Evolutionary conservation across 1,284 basidiomycete species (phyloP).

Genomic region (Rhizoctonia solani): DNA sequence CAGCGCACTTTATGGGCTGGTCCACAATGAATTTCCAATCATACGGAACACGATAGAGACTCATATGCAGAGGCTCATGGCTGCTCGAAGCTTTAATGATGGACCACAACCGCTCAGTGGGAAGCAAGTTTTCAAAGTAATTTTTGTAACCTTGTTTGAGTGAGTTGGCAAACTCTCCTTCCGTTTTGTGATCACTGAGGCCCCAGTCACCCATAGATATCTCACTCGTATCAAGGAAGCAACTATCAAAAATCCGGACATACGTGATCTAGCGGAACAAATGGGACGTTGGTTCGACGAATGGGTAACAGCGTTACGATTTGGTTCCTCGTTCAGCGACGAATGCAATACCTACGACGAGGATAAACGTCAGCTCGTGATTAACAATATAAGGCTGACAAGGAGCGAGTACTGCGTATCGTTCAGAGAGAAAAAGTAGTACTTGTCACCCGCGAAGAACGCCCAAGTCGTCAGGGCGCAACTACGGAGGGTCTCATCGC

Average conservation of each 20-base stretch:
- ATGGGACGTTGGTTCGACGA: slow-evolving; percentile 52
- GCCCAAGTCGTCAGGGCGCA: slow-evolving; percentile 4
- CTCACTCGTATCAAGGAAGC: slow-evolving; percentile 64
- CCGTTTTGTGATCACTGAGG: not conserved
- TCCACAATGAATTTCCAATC: slow-evolving; percentile 58
- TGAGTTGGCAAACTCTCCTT: slow-evolving; percentile 44
- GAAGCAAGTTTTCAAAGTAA: slow-evolving; percentile 53
- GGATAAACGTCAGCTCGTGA: slow-evolving; percentile 47
- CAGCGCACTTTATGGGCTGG: slow-evolving; percentile 58
- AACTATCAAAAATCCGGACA: slow-evolving; percentile 52
- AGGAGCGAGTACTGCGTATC: slow-evolving; percentile 54
- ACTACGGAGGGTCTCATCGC: slow-evolving; percentile 40
- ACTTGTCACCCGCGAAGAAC: not conserved
- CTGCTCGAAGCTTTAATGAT: slow-evolving; percentile 51
- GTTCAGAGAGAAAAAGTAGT: slow-evolving; percentile 49
- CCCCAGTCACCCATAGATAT: slow-evolving; percentile 51
- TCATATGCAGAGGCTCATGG: slow-evolving; percentile 53
- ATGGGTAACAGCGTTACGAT: slow-evolving; percentile 53
- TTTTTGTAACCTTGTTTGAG: slow-evolving; percentile 59
- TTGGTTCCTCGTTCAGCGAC: slow-evolving; percentile 49
- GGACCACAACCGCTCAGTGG: slow-evolving; percentile 45
- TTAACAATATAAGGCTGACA: slow-evolving; percentile 49
- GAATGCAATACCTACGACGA: slow-evolving; percentile 40
- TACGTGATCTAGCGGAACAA: slow-evolving; percentile 51
- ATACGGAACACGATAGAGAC: slow-evolving; percentile 51